These are phyloP conservation scores for Neurospora sp. DNA, from an alignment of 495 filamentous ascomycete species.

Conservation along the genomic window DNA sequence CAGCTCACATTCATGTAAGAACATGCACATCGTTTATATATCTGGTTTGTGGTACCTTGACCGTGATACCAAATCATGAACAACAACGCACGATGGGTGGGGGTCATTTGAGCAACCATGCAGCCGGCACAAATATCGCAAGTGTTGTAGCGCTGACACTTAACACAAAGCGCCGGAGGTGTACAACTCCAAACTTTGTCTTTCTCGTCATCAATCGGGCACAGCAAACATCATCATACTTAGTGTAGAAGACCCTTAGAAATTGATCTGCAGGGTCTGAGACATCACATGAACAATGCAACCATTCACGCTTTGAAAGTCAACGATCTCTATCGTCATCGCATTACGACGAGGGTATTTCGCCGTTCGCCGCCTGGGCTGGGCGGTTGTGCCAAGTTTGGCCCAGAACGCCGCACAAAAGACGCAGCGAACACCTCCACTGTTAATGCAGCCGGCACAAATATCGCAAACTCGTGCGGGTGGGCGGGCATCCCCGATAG, in stretches of 20 bases:
- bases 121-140: neutral
- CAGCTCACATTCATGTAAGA: neutral
- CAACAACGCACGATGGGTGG: neutral
- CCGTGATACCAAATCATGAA: neutral
- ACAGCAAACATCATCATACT: neutral
- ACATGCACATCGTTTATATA: neutral
- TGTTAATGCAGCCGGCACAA: neutral
- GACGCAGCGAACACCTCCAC: neutral
- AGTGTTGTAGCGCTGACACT: neutral
- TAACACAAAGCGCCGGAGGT: neutral
- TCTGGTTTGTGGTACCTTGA: neutral
- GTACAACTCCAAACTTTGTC: neutral
- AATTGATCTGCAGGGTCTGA: neutral
- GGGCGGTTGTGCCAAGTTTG: neutral
- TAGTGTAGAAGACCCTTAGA: neutral
- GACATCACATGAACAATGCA: neutral
- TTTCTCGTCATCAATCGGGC: neutral
- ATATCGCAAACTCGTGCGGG: neutral
- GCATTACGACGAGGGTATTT: neutral
- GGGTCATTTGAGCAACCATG: neutral
- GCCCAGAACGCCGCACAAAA: neutral
- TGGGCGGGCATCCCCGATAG: neutral
- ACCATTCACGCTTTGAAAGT: neutral
- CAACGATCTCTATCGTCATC: neutral
- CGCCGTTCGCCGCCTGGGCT: neutral